phyloP scores from a whole-genome alignment of 345 rosid genomes.

The Durio zibethinus region DNA sequence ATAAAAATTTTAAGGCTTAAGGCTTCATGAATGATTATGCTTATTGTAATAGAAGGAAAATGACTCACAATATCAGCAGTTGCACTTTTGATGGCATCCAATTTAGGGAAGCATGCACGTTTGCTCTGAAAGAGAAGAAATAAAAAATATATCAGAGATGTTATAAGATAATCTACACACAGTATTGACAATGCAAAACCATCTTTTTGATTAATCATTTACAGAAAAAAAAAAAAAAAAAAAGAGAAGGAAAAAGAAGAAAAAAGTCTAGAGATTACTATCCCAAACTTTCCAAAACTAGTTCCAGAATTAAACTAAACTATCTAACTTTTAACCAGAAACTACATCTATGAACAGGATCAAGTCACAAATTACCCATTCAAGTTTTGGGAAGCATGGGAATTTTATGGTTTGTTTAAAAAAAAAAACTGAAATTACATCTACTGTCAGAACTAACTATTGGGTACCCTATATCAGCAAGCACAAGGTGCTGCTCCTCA shows the following conservation, averaged over 20 bases:
- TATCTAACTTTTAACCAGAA: not conserved
- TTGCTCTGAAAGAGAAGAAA: conserved; percentile 55
- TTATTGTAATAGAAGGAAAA: not conserved
- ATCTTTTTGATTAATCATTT: not conserved
- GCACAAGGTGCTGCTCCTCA: not conserved
- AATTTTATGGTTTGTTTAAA: not conserved
- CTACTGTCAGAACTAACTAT: too few species aligned
- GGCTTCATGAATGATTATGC: conserved; percentile 1
- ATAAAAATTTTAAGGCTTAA: not conserved
- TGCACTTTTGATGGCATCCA: conserved; percentile 88
- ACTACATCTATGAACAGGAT: not conserved
- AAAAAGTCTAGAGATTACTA: not conserved
- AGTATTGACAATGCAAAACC: not conserved
- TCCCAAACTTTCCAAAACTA: not conserved
- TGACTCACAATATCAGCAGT: conserved; percentile 84
- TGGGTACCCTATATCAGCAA: not conserved
- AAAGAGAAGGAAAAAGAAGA: not conserved
- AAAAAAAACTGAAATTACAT: not conserved
- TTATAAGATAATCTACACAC: not conserved
- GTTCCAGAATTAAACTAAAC: not conserved
- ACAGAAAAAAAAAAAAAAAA: not conserved
- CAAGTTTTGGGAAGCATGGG: not conserved
- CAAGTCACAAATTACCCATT: not conserved
- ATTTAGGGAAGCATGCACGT: conserved; percentile 73
- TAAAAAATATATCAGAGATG: conserved; percentile 19